Evolutionary conservation across 2,329 filamentous ascomycete species (phyloP).

Genomic region (Claviceps fusiformis): DNA sequence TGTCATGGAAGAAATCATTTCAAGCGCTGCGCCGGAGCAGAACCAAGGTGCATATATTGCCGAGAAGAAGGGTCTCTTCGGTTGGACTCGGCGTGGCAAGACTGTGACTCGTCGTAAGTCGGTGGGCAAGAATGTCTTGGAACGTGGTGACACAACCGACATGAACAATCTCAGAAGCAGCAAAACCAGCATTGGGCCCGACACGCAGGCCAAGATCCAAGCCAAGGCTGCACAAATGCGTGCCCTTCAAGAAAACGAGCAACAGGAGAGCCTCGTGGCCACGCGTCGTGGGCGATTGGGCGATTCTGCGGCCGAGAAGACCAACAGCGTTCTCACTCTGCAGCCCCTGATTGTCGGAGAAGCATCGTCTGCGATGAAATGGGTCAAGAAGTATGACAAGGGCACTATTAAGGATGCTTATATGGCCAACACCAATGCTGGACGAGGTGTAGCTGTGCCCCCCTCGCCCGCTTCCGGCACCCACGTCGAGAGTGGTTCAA

Average conservation of each 20-base stretch:
- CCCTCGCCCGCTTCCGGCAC: constrained; percentile 19
- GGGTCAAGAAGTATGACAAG: constrained; percentile 92
- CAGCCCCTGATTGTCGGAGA: constrained; percentile 75
- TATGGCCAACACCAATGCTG: constrained; percentile 57
- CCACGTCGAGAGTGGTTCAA: constrained; percentile 13
- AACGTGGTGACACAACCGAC: constrained; percentile 29
- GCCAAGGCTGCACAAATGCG: constrained; percentile 78
- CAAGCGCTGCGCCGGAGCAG: constrained; percentile 76
- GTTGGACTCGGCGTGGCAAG: constrained; percentile 62
- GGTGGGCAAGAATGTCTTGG: constrained; percentile 45
- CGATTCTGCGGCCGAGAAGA: constrained; percentile 54
- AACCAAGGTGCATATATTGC: constrained; percentile 79
- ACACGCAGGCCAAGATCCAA: constrained; percentile 87
- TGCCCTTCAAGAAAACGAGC: constrained; percentile 50
- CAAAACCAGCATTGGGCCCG: constrained; percentile 74
- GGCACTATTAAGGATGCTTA: constrained; percentile 77
- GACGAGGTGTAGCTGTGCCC: constrained; percentile 42
- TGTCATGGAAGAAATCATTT: constrained; percentile 91
- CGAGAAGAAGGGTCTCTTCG: constrained; percentile 91
- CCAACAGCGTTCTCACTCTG: constrained; percentile 77
- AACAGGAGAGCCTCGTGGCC: constrained; percentile 25
- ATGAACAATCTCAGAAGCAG: constrained; percentile 37
- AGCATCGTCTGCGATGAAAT: constrained; percentile 88
- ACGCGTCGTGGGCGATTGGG: constrained; percentile 42
- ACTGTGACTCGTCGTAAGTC: constrained; percentile 55